Evolutionary conservation across 2,329 filamentous ascomycete genomes (phyloP).

Genomic region (Karstenula rhodostoma): DNA sequence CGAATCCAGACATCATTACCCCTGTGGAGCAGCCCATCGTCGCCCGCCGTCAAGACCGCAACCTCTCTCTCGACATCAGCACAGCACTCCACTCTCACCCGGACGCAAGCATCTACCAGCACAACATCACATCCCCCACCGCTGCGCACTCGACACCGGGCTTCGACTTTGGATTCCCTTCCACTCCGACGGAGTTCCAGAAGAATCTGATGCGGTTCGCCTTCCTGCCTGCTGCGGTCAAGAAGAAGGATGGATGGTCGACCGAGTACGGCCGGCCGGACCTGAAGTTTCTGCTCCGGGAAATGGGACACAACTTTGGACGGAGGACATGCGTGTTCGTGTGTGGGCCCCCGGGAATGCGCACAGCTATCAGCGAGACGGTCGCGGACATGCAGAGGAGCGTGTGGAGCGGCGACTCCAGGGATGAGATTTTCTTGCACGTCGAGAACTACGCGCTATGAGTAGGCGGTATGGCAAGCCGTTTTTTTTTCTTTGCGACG

Average conservation of each 20-base stretch:
- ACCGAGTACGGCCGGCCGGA: constrained; percentile 93
- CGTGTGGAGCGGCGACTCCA: constrained; percentile 79
- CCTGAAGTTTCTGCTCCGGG: constrained; percentile 83
- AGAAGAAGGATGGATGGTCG: constrained; percentile 77
- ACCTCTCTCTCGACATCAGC: constrained; percentile 54
- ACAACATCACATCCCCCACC: constrained; percentile 24
- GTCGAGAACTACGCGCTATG: constrained; percentile 93
- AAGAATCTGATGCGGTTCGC: constrained; percentile 91
- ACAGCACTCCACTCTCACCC: constrained; percentile 44
- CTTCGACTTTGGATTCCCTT: constrained; percentile 73
- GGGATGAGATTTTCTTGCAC: constrained; percentile 93
- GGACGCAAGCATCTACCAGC: constrained; percentile 54
- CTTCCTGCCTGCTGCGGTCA: constrained; percentile 68
- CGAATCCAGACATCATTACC: constrained; percentile 38
- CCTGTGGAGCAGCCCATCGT: constrained; percentile 41
- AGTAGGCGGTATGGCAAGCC: constrained; percentile 25
- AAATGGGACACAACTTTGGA: constrained; percentile 84
- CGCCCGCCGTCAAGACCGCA: constrained; percentile 52
- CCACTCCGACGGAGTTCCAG: constrained; percentile 85
- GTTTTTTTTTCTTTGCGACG: constrained; percentile 10
- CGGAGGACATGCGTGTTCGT: constrained; percentile 88
- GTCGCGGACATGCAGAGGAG: constrained; percentile 83
- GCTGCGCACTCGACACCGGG: constrained; percentile 30
- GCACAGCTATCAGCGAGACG: constrained; percentile 84
- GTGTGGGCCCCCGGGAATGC: constrained; percentile 87